phyloP scores from a whole-genome alignment of 805 yeast species.

The Lachancea lanzarotensis region DNA sequence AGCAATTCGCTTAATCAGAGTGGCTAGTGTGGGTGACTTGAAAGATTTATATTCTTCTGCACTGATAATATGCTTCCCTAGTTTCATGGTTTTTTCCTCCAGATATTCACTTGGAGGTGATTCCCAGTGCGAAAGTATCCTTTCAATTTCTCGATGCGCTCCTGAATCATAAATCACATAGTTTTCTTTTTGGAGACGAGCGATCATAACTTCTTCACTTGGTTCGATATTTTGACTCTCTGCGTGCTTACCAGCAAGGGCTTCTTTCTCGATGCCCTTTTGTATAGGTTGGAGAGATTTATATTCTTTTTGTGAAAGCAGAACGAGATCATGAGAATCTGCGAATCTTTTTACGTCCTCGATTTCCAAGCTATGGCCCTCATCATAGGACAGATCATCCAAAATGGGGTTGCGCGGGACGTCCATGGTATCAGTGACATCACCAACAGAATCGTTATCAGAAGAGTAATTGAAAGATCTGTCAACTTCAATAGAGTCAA shows the following conservation, averaged over 20 bases:
- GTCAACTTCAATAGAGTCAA: conserved; percentile 13
- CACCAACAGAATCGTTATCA: conserved; percentile 9
- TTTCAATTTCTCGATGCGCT: neutral
- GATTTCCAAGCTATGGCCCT: conserved; percentile 1
- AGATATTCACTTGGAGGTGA: neutral
- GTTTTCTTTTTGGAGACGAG: neutral
- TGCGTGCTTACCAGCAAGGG: neutral
- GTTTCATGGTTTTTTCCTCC: neutral
- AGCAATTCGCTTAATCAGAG: neutral
- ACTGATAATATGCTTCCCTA: neutral
- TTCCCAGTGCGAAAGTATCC: neutral
- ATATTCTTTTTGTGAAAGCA: conserved; percentile 22
- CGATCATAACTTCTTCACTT: neutral
- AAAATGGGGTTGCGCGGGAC: conserved; percentile 6
- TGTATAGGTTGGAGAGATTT: neutral
- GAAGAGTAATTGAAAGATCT: conserved; percentile 13
- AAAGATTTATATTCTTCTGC: conserved; percentile 3
- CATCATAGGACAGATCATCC: neutral
- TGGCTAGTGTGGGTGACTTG: neutral
- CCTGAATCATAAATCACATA: neutral
- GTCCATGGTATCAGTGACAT: conserved; percentile 11
- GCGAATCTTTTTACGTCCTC: conserved; percentile 14
- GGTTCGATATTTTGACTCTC: neutral
- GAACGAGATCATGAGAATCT: conserved; percentile 23
- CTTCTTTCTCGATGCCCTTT: neutral